Conservation (phyloP, 305 asterid species). For the Fraxinus sp. region DNA sequence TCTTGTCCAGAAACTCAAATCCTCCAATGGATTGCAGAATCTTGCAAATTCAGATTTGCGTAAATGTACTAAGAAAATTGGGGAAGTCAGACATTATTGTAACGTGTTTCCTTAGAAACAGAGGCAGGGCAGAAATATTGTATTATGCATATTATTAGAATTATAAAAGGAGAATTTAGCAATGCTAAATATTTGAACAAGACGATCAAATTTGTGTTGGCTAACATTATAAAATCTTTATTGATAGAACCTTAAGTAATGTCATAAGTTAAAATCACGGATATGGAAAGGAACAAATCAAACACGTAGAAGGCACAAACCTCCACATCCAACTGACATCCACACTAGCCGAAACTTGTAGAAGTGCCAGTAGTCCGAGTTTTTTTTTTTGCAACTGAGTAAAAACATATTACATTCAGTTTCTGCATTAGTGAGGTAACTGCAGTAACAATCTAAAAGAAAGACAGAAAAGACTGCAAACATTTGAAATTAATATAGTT, state of each 20-base stretch:
- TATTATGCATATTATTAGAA: not conserved
- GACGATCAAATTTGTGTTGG: not conserved
- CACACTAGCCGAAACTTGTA: not conserved
- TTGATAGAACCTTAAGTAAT: not conserved
- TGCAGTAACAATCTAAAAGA: not conserved
- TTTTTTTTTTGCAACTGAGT: not conserved
- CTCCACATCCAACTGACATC: not conserved
- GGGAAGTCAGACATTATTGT: constrained; percentile 2
- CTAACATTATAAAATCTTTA: not conserved
- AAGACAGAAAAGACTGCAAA: not conserved
- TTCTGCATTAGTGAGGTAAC: not conserved
- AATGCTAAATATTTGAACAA: constrained; percentile 1
- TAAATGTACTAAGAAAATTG: not conserved
- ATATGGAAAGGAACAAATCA: not conserved
- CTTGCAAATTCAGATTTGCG: constrained; percentile 8
- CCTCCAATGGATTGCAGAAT: constrained; percentile 1
- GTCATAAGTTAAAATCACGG: not conserved
- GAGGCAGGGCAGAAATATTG: not conserved
- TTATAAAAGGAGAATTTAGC: not conserved
- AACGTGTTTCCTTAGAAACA: constrained; percentile 7
- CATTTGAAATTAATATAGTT: not conserved
- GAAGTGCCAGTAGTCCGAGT: not conserved
- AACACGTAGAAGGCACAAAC: not conserved
- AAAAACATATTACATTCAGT: not conserved
- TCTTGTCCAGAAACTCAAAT: not conserved